Base-by-base conservation (phyloP, 116 monocot species). In the Cymodocea nodosa region DNA sequence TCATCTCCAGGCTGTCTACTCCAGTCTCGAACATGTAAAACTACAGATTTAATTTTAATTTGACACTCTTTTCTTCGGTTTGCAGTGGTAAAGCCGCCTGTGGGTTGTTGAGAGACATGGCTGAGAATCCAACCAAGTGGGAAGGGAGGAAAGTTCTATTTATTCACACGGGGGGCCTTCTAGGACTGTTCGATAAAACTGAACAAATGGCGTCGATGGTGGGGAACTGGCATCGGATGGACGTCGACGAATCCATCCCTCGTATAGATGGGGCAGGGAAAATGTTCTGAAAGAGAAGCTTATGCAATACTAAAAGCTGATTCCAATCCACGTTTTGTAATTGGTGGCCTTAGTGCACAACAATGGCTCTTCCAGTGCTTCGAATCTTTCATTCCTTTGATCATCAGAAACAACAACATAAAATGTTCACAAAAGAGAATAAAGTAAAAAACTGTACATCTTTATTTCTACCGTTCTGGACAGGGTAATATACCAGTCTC, bases 121-220 rank as follows among this genome's bases (percentile, higher is more conserved):
- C 61, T 60, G 72, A 66, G 35, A 89, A 86, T 48, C 92, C 97
- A 36, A 36, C 40, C 37, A 80, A 81, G 62, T 97, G 97, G 97
- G 73, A 82, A 67, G 84, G 84, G 1, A 75, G 85, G 50, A 88
- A 74, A 69, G 69, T 97, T 54, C 82, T 92, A 23, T 91, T 97
- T 62, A 71, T 97, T 56, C 93, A 93, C 35, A 93, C 89, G 0
- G 89, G 93, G 19, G 93, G 93, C 34, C 86, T 93, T n/a, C 86
- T 89, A 8, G 44, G 44, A 44, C 44, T 44, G 9, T 44, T 44
- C 9, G 7, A 44, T 12, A 44, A 44, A 44, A 44, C 44, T 10
- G 44, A 44, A 44, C 9, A 44, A 12, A 44, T 44, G 44, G 9
- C 44, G 8, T 44, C 3, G 12, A 44, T 44, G 44, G 44, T 44